These are phyloP conservation scores for Orychophragmus violaceus DNA, from an alignment of 345 rosid genomes.

Conservation along the genomic window DNA sequence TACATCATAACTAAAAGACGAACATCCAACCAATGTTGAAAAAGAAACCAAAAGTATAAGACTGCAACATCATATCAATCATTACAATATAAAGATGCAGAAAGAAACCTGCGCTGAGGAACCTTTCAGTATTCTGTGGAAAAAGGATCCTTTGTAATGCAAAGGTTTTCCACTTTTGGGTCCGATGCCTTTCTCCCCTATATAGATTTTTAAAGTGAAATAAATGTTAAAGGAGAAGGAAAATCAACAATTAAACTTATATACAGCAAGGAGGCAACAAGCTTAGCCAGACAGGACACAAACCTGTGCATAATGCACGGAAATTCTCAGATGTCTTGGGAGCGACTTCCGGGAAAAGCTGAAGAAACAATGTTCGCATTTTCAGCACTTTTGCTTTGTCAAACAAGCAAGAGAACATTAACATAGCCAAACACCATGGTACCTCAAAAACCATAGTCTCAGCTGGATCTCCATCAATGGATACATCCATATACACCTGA, in stretches of 20 bases:
- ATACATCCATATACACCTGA: conserved; percentile 77
- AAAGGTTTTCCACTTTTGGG: conserved; percentile 75
- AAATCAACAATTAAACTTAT: background rate
- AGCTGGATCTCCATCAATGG: conserved; percentile 85
- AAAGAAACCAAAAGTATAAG: conserved; percentile 32
- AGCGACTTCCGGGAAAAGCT: conserved; percentile 84
- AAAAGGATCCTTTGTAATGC: conserved; percentile 95
- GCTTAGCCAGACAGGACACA: conserved; percentile 4
- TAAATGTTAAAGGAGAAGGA: no score
- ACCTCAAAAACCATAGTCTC: conserved; percentile 98
- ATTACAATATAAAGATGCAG: background rate
- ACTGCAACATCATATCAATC: conserved; percentile 12
- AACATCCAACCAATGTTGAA: conserved; percentile 57
- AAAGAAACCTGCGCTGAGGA: conserved; percentile 93
- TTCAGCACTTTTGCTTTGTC: background rate
- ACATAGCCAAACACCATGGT: conserved; percentile 13
- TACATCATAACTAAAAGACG: conserved; percentile 91
- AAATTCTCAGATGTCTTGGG: conserved; percentile 90
- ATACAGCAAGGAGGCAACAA: no score
- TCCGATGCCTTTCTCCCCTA: conserved; percentile 91
- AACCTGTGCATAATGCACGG: conserved; percentile 94
- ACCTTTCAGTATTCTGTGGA: conserved; percentile 75
- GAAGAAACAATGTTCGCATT: conserved; percentile 16
- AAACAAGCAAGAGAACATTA: conserved; percentile 3
- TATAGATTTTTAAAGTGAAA: conserved; percentile 18